Percentiles rank a stretch among this genome's conserved stretches.
phyloP scores from a whole-genome alignment of 2,329 filamentous ascomycete species.

The Penicillium sclerotigenum region DNA sequence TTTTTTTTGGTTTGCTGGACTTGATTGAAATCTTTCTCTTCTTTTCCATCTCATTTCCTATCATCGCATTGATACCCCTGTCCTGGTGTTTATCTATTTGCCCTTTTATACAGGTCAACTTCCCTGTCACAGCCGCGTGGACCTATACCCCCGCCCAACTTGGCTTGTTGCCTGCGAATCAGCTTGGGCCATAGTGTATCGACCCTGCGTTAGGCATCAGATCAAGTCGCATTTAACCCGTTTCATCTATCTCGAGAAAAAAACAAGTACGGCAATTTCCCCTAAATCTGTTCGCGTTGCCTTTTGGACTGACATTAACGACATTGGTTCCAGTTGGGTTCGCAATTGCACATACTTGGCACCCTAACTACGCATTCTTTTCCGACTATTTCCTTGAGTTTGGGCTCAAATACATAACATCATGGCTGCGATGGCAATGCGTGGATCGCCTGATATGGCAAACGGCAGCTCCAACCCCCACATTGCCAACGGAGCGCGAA shows the following conservation, averaged over 20 bases:
- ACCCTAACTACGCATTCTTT: background rate
- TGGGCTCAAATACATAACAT: background rate
- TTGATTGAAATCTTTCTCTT: background rate
- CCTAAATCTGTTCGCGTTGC: constrained; percentile 1
- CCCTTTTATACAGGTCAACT: background rate
- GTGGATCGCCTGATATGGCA: constrained; percentile 19
- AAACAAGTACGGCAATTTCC: background rate
- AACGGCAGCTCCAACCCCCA: constrained; percentile 13
- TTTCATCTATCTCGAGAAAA: background rate
- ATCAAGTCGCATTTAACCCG: constrained; percentile 4
- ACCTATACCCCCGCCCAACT: constrained; percentile 3
- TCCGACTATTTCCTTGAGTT: background rate
- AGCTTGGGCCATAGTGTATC: constrained; percentile 14
- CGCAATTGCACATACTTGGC: constrained; percentile 3
- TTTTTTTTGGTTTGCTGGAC: background rate
- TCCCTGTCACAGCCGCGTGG: background rate
- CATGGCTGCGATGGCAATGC: constrained; percentile 19
- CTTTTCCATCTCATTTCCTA: constrained; percentile 1
- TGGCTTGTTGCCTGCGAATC: constrained; percentile 2
- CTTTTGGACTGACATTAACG: constrained; percentile 11
- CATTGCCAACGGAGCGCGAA: constrained; percentile 9
- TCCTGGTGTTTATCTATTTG: background rate
- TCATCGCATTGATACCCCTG: background rate
- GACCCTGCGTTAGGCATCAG: constrained; percentile 19
- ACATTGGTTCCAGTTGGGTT: constrained; percentile 10